Conservation (phyloP, 805 yeast species). For the Teunomyces pallodes region DNA sequence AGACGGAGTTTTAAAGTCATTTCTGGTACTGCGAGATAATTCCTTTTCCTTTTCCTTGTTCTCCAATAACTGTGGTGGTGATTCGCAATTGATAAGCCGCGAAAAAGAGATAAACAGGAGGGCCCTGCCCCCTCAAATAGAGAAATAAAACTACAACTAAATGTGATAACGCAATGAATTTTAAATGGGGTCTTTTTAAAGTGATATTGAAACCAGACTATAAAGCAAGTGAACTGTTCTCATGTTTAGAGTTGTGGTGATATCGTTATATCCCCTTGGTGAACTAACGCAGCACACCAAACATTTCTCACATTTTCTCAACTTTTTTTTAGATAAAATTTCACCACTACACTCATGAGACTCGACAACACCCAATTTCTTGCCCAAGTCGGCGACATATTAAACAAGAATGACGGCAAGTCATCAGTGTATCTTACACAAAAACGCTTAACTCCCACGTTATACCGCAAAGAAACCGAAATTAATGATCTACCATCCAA, state of each 20-base stretch:
- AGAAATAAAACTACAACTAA: no score
- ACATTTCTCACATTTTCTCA: neutral
- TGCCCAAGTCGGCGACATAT: constrained; percentile 11
- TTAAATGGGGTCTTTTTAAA: no score
- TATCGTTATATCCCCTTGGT: no score
- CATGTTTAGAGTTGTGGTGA: no score
- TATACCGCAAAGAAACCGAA: constrained; percentile 21
- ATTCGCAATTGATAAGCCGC: neutral
- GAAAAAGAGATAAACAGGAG: neutral
- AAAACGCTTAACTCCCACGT: constrained; percentile 42
- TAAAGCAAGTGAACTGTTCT: no score
- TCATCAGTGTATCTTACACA: constrained; percentile 61
- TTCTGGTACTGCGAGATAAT: neutral
- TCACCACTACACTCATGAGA: constrained; percentile 8
- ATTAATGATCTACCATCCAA: constrained; percentile 34
- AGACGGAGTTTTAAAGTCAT: constrained; percentile 13
- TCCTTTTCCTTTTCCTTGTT: neutral
- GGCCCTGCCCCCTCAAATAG: no score
- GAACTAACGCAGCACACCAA: neutral
- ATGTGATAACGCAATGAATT: no score
- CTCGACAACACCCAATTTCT: constrained; percentile 19
- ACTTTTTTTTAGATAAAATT: neutral
- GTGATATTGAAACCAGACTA: no score
- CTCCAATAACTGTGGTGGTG: neutral
- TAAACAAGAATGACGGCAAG: constrained; percentile 31